Conservation (phyloP, 129 eudicot genomes). For the Kitagawia praeruptora region DNA sequence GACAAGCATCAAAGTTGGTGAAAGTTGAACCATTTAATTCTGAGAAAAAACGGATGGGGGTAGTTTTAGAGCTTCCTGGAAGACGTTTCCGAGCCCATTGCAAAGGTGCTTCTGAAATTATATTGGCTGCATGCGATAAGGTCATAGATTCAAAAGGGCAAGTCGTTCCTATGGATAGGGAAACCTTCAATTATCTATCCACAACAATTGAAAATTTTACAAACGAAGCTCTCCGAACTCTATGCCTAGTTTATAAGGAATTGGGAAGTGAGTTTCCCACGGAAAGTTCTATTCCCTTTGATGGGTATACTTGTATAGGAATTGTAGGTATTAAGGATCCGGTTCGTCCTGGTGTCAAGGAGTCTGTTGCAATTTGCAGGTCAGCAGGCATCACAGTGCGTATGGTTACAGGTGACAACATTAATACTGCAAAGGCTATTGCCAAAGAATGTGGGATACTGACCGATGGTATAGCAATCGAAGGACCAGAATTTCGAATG, state of each 20-base stretch:
- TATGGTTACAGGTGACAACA: conserved; percentile 95
- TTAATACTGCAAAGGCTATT: conserved; percentile 86
- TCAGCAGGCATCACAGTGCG: conserved; percentile 84
- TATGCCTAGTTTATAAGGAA: conserved; percentile 80
- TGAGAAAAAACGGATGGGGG: conserved; percentile 77
- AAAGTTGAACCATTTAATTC: conserved; percentile 93
- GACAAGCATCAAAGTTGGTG: conserved; percentile 40
- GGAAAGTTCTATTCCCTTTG: conserved; percentile 51
- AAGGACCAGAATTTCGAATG: conserved; percentile 81
- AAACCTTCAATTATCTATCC: conserved; percentile 33
- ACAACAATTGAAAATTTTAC: conserved; percentile 72
- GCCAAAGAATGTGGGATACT: conserved; percentile 94
- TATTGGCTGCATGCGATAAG: conserved; percentile 71
- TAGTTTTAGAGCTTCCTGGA: conserved; percentile 59
- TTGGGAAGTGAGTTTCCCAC: conserved; percentile 41
- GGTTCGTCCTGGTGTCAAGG: conserved; percentile 89
- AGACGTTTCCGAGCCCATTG: conserved; percentile 61
- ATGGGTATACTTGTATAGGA: conserved; percentile 75
- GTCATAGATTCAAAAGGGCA: conserved; percentile 47
- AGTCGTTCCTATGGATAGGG: conserved; percentile 53
- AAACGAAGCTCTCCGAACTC: conserved; percentile 77
- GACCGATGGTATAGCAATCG: conserved; percentile 87
- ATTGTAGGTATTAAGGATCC: conserved; percentile 97
- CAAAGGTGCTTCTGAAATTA: conserved; percentile 90
- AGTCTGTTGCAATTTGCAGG: conserved; percentile 85